These are phyloP conservation scores for Cutaneotrichosporon mucoides DNA, from an alignment of 1,284 basidiomycete genomes.

Conservation along the genomic window DNA sequence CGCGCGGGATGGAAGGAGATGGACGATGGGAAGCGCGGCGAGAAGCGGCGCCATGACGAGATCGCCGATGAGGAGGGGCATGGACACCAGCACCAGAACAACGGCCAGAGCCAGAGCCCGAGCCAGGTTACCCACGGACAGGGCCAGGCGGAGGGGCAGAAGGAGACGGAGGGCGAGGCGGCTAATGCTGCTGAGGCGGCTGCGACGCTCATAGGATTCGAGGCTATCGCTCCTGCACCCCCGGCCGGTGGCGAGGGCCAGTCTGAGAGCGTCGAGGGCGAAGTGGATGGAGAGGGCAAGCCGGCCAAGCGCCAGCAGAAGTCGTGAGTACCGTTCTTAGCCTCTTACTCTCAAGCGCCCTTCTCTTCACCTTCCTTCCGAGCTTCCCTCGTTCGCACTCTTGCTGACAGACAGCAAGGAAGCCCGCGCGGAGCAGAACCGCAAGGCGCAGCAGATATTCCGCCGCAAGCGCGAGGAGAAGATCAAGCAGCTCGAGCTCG, in stretches of 20 bases:
- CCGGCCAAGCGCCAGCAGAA: background rate
- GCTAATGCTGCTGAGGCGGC: background rate
- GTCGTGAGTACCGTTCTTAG: background rate
- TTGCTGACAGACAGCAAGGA: slow-evolving; percentile 21
- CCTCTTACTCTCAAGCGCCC: too few species aligned
- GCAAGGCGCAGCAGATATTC: slow-evolving; percentile 47
- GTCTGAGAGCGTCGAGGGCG: background rate
- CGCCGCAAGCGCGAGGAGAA: slow-evolving; percentile 43
- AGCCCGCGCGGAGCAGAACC: slow-evolving; percentile 45
- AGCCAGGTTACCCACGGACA: too few species aligned
- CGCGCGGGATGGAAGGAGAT: slow-evolving; percentile 47
- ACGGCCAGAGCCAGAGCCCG: too few species aligned
- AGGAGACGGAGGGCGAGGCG: background rate
- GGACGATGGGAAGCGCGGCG: slow-evolving; percentile 20
- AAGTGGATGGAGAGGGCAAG: background rate
- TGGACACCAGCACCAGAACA: too few species aligned
- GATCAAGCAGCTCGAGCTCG: slow-evolving; percentile 44
- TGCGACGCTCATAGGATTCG: background rate
- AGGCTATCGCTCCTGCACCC: background rate
- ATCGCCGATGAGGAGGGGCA: too few species aligned
- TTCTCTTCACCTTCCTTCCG: too few species aligned
- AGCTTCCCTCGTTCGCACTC: too few species aligned
- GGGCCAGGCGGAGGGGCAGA: too few species aligned
- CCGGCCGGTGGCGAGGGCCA: background rate
- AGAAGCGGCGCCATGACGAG: background rate